These are phyloP conservation scores for Leccinum boreale DNA, from an alignment of 768 basidiomycete genomes.

Conservation along the genomic window DNA sequence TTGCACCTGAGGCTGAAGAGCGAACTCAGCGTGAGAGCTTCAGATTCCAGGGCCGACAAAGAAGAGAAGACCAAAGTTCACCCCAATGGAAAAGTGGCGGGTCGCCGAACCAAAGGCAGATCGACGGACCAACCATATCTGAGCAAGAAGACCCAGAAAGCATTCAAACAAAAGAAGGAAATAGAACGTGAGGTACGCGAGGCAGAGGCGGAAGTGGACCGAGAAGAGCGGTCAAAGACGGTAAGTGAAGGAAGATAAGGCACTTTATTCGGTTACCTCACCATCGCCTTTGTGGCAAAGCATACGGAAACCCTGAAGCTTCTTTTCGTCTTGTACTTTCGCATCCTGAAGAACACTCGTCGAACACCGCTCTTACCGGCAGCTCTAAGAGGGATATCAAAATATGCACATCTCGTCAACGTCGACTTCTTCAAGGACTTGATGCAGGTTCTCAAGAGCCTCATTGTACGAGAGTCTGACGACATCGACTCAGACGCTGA, in stretches of 20 bases:
- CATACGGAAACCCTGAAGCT: conserved; percentile 98
- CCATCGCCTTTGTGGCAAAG: conserved; percentile 41
- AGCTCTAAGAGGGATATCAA: conserved; percentile 88
- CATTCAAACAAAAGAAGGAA: conserved; percentile 81
- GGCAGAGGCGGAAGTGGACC: conserved; percentile 91
- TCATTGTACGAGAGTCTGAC: conserved; percentile 55
- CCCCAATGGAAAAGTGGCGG: conserved; percentile 40
- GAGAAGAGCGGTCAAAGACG: conserved; percentile 78
- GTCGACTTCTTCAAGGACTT: conserved; percentile 98
- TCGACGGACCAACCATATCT: conserved; percentile 64
- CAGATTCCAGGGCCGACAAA: conserved; percentile 63
- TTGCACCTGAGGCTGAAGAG: conserved; percentile 82
- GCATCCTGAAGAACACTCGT: conserved; percentile 82
- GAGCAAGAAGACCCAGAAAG: conserved; percentile 90
- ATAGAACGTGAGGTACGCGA: conserved; percentile 91
- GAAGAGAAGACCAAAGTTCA: conserved; percentile 35
- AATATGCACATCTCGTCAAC: conserved; percentile 95
- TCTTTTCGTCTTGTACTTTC: conserved; percentile 95
- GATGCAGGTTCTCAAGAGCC: conserved; percentile 76
- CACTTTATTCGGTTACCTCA: conserved; percentile 13
- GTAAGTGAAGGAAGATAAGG: conserved; percentile 46
- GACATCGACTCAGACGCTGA: conserved; percentile 39
- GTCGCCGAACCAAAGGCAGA: conserved; percentile 52
- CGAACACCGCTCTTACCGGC: conserved; percentile 79
- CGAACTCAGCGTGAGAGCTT: conserved; percentile 80